Base-by-base conservation (phyloP, 108 stramenopile genomes). In the Nitzschia palea region DNA sequence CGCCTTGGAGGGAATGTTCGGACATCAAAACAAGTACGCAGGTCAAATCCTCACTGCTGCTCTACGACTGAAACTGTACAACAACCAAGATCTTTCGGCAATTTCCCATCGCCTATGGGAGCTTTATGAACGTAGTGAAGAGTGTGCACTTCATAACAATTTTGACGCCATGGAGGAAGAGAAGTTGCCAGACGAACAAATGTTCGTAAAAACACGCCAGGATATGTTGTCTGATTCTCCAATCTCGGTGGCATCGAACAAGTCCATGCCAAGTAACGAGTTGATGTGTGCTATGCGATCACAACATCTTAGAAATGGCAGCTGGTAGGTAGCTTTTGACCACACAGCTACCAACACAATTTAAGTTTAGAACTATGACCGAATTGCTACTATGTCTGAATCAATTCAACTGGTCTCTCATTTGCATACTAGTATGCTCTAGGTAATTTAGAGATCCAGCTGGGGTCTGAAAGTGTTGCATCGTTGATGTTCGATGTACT, bases 1-100 rank as follows among this genome's bases (percentile, higher is more conserved):
- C 57, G 83, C 91, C 4, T 75, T 93, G 53, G 91, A 93, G 54
- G 85, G 85, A 2, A 80, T 85, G 80, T 77, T 74, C 34, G 79
- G 79, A 10, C 74, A 71, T 1, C 44, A 67, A 22, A 73, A 78
- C 71, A 58, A 48, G 32, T 44, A 68, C 5, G 48, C 62, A 26
- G 42, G 63, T 45, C 76, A 62, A 2, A 48, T 80, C 31, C 18
- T 80, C 35, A 20, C 35, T 10, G 54, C 55, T 3, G 71, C 73
- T 31, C 26, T 36, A 27, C 8, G 34, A 37, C 20, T 79, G 22
- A 57, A 69, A 34, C 17, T 76, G 2, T 69, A 70, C 25, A 27
- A 40, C 32, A 34, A 65, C 15, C 61, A 70, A 36, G 80, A 85
- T 44, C 67, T 85, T 37, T 61, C 68, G 0, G 61, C 62, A 14